A percentile compares a stretch with the other conserved stretches of the same genome.
Conservation (phyloP, 2,329 filamentous ascomycete species). For the Nothomitra cinnamomea region DNA sequence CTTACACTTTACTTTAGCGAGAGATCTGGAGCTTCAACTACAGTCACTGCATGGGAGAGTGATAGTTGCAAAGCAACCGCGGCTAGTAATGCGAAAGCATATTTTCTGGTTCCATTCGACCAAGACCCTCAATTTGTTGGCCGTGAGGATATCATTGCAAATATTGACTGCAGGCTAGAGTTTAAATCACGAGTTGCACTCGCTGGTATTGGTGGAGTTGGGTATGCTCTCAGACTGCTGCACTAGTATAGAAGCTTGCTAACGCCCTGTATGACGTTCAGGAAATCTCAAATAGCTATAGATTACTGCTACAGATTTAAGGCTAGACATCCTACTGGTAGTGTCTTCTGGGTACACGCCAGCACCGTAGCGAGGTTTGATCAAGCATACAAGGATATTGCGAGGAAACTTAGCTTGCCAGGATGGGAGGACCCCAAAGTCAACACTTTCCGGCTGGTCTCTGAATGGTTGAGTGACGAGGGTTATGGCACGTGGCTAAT, state of each 20-base stretch:
- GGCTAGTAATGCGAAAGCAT: neutral
- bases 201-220: conserved; percentile 11
- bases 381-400: conserved; percentile 21
- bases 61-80: neutral
- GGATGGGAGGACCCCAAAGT: conserved; percentile 18
- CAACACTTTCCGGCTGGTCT: conserved; percentile 23
- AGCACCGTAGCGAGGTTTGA: conserved; percentile 18
- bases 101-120: conserved; percentile 7
- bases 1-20: neutral
- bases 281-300: conserved; percentile 7
- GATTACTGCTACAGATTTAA: conserved; percentile 4
- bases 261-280: neutral
- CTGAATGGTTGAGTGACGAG: conserved; percentile 17
- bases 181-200: conserved; percentile 8
- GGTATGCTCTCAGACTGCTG: neutral
- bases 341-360: neutral
- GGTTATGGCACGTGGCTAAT: conserved; percentile 22
- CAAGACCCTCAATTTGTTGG: conserved; percentile 11
- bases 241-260: neutral
- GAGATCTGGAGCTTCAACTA: neutral
- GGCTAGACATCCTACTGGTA: neutral
- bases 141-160: conserved; percentile 8
- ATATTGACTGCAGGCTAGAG: conserved; percentile 8
- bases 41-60: too few species aligned
- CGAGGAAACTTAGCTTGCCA: conserved; percentile 15